Base-by-base conservation (phyloP, 2,329 filamentous ascomycete genomes). In the Pseudogymnoascus sp. region DNA sequence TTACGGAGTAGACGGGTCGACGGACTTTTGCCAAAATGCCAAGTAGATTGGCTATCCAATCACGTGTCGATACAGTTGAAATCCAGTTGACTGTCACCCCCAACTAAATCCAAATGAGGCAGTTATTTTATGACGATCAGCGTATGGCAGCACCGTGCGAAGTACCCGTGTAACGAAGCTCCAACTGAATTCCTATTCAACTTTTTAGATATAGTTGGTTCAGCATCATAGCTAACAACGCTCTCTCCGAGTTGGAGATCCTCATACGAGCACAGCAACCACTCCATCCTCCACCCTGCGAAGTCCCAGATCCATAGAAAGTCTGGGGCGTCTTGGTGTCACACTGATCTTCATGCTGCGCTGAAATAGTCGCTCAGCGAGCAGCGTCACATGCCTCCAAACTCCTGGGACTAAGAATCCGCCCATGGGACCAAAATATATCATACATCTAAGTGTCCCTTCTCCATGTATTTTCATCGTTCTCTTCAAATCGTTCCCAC, bases 21-120 rank as follows among this genome's bases (percentile, higher is more conserved):
- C n/a, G 44, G 44, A 33, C 31, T 10, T 54, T 54, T 54, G 44
- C 26, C 44, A 54, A 54, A 54, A 54, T 33, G n/a, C 44, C 44
- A 54, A 54, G 40, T 44, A 24, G 29, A 17, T 8, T 47, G 13
- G 6, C 21, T 5, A 33, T 31, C 44, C 44, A 54, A 54, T 54
- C 47, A 33, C n/a, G n/a, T 33, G 9, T 54, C 15, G 10, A n/a
- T 54, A 54, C 47, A 33, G 2, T 10, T 4, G 1, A 41, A 33
- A 33, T 8, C 47, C n/a, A 15, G 26, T 31, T n/a, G 6, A 44
- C 40, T 26, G 40, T 44, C 40, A 9, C 40, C 40, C 21, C 5
- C 21, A 47, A 5, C 41, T 9, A 47, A 47, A 15, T 47, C 41
- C 41, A 29, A 3, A 29, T n/a, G 11, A 47, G 41, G 41, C 9